Conservation (phyloP, 257 asterid genomes). For the Fraxinus quadrangulata region DNA sequence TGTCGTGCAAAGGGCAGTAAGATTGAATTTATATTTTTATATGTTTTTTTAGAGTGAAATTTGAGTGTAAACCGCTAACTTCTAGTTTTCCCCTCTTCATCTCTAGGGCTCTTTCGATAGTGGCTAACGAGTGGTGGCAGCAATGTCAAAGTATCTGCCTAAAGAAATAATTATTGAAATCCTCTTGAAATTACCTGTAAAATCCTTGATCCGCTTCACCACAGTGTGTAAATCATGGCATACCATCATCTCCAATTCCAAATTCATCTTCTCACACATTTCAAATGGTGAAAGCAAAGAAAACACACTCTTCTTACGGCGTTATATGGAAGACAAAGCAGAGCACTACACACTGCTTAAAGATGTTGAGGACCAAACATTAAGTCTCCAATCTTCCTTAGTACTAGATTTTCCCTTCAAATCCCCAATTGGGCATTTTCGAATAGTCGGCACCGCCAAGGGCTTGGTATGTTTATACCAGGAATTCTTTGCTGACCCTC, state of each 20-base stretch:
- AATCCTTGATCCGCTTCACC: conserved; percentile 46
- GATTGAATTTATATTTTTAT: too few relatives aligned
- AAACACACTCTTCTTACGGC: conserved; percentile 38
- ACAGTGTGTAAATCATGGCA: conserved; percentile 53
- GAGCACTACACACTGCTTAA: conserved; percentile 40
- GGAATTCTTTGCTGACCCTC: conserved; percentile 36
- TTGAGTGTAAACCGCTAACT: too few relatives aligned
- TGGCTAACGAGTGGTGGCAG: background rate
- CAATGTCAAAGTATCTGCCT: conserved; percentile 56
- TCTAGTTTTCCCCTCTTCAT: too few relatives aligned
- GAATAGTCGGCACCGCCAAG: conserved; percentile 56
- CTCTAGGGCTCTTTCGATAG: too few relatives aligned
- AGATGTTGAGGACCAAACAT: conserved; percentile 13
- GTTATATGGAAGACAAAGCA: conserved; percentile 26
- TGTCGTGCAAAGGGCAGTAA: too few relatives aligned
- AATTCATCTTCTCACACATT: conserved; percentile 44
- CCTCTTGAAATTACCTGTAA: conserved; percentile 45
- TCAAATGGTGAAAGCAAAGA: conserved; percentile 14
- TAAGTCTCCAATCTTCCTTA: conserved; percentile 21
- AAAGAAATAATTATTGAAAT: conserved; percentile 46
- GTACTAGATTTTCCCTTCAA: conserved; percentile 41
- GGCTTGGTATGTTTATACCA: conserved; percentile 59
- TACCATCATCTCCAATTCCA: conserved; percentile 41
- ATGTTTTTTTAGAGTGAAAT: too few relatives aligned
- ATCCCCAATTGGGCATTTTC: conserved; percentile 42